Percentiles rank a stretch among this genome's conserved stretches.
phyloP scores from a whole-genome alignment of 352 stramenopile genomes.

The Globisporangium camurandrum region DNA sequence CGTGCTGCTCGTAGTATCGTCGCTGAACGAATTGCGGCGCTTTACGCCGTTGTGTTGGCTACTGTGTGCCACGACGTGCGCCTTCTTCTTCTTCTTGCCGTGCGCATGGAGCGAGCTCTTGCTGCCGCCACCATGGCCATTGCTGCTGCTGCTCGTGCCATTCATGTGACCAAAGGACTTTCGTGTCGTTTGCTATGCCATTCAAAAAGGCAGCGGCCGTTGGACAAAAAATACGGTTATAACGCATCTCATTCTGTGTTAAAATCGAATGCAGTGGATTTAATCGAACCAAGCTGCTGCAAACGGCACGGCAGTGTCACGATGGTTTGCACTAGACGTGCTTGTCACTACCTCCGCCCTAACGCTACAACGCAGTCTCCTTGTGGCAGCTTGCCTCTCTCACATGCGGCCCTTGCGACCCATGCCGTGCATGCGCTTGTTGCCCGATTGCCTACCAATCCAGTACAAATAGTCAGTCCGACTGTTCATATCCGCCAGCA shows the following conservation, averaged over 20 bases:
- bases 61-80: too few relatives aligned
- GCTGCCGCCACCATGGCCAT: background rate
- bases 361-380: too few relatives aligned
- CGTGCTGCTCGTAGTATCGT: background rate
- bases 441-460: constrained; percentile 14
- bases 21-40: constrained; percentile 6
- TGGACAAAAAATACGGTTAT: too few relatives aligned
- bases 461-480: background rate
- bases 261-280: too few relatives aligned
- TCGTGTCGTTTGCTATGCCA: too few relatives aligned
- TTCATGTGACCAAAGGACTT: too few relatives aligned
- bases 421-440: constrained; percentile 40
- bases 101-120: background rate
- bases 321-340: too few relatives aligned
- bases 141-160: constrained; percentile 5
- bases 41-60: background rate
- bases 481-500: background rate
- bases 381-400: background rate
- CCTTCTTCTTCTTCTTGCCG: constrained; percentile 3
- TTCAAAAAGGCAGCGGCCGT: too few relatives aligned
- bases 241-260: too few relatives aligned
- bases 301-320: background rate
- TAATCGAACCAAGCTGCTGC: too few relatives aligned
- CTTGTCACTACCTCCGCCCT: too few relatives aligned
- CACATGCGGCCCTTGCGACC: constrained; percentile 45